A percentile compares a stretch with the other conserved stretches of the same genome.
These are phyloP conservation scores for Aquilaria malaccensis DNA, from an alignment of 345 rosid species.

Conservation along the genomic window DNA sequence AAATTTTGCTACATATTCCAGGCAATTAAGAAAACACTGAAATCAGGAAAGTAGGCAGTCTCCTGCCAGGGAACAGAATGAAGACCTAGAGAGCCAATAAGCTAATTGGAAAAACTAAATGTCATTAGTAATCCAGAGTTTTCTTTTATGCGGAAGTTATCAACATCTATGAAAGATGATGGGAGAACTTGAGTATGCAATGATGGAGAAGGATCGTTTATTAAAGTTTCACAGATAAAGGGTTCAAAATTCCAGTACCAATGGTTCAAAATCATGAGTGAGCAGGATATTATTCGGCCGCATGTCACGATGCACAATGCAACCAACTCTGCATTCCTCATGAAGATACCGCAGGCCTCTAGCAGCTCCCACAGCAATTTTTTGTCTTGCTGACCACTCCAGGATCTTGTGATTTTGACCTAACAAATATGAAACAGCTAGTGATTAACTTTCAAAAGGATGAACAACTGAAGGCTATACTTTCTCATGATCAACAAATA, in stretches of 20 bases:
- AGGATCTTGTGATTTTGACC: conserved; percentile 59
- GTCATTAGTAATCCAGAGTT: too few relatives aligned
- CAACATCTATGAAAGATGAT: too few relatives aligned
- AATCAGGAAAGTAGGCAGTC: neutral
- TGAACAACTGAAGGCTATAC: neutral
- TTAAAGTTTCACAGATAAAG: neutral
- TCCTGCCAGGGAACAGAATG: too few relatives aligned
- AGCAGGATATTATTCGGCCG: conserved; percentile 97
- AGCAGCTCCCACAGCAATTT: conserved; percentile 97
- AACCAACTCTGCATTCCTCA: conserved; percentile 99
- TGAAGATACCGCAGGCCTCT: conserved; percentile 98
- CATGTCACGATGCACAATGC: conserved; percentile 99
- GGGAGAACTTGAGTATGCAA: neutral
- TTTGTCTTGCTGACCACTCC: conserved; percentile 92
- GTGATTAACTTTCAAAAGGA: neutral
- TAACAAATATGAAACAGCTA: conserved; percentile 20
- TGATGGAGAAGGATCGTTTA: conserved; percentile 2
- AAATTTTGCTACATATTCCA: neutral
- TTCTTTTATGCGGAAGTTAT: too few relatives aligned
- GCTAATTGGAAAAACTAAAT: too few relatives aligned
- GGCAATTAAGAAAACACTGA: neutral
- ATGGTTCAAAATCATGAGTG: conserved; percentile 96
- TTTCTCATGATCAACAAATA: too few relatives aligned
- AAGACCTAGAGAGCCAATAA: too few relatives aligned
- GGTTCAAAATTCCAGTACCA: conserved; percentile 39